These are phyloP conservation scores for Pythium guiyangense DNA, from an alignment of 352 stramenopile genomes.

Conservation along the genomic window DNA sequence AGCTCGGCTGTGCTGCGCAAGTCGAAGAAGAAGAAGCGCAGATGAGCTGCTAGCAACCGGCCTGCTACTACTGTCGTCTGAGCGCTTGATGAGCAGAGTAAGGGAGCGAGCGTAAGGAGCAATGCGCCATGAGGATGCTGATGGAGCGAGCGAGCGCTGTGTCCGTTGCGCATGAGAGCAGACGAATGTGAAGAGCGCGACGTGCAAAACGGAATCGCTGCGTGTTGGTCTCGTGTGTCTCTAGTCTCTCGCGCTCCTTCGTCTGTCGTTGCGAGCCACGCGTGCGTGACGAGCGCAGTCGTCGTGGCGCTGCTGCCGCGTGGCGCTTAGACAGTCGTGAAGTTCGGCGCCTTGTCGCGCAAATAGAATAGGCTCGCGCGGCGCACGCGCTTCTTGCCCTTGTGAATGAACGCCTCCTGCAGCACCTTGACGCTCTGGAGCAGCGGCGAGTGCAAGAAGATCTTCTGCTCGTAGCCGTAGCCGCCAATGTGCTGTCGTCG, in stretches of 20 bases:
- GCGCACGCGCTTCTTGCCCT: constrained; percentile 89
- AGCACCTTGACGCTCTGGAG: constrained; percentile 86
- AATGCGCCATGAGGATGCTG: too few species aligned
- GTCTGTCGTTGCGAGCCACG: too few species aligned
- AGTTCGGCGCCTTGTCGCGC: constrained; percentile 74
- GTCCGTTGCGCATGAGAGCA: too few species aligned
- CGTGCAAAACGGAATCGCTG: too few species aligned
- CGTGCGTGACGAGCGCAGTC: too few species aligned
- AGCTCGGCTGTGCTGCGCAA: constrained; percentile 67
- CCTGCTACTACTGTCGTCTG: background rate
- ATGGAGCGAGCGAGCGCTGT: too few species aligned
- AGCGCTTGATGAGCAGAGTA: background rate
- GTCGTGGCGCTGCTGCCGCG: too few species aligned
- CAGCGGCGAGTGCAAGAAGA: constrained; percentile 85
- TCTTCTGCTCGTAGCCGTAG: constrained; percentile 87
- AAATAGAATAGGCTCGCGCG: constrained; percentile 90
- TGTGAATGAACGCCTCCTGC: constrained; percentile 88
- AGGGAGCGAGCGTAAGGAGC: background rate
- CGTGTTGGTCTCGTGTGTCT: too few species aligned
- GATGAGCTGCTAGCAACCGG: constrained; percentile 26
- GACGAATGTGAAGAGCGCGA: too few species aligned
- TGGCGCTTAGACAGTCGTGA: constrained; percentile 73
- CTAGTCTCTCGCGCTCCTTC: too few species aligned
- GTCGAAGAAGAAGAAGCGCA: constrained; percentile 85
- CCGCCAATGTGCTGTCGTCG: constrained; percentile 65